These are phyloP conservation scores for Sanghuangporus weigelae DNA, from an alignment of 1,284 basidiomycete species.

Conservation along the genomic window DNA sequence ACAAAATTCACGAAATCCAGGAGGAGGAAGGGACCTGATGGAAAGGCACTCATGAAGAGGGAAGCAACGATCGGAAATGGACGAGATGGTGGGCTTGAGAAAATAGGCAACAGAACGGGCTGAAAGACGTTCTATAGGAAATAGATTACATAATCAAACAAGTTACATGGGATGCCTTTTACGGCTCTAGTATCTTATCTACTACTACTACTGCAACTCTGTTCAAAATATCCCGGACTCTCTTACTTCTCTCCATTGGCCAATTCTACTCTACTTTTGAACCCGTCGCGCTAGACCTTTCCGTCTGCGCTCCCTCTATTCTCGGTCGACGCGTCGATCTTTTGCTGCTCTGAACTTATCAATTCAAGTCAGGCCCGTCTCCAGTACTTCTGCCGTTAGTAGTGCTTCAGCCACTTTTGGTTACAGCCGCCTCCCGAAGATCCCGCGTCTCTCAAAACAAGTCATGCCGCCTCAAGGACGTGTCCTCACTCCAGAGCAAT, in stretches of 20 bases:
- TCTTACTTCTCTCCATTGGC: too few species aligned
- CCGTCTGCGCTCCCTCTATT: too few species aligned
- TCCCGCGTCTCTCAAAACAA: background rate
- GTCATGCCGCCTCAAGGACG: constrained; percentile 7
- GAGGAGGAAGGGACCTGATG: background rate
- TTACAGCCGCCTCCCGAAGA: background rate
- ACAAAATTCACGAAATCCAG: background rate
- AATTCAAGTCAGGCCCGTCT: background rate
- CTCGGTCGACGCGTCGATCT: background rate
- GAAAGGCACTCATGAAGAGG: background rate
- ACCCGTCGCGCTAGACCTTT: too few species aligned
- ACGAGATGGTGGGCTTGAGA: background rate
- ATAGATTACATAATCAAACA: too few species aligned
- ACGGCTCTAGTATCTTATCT: too few species aligned
- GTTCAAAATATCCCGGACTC: too few species aligned
- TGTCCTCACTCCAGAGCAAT: constrained; percentile 43
- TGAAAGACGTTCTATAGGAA: background rate
- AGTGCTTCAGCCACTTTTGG: background rate
- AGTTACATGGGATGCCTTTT: too few species aligned
- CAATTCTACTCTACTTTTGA: too few species aligned
- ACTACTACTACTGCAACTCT: too few species aligned
- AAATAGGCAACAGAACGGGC: background rate
- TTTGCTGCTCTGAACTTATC: background rate
- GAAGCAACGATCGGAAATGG: background rate
- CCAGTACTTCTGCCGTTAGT: background rate